These are phyloP conservation scores for Stephanodiscus triporus DNA, from an alignment of 108 stramenopile species.

Conservation along the genomic window DNA sequence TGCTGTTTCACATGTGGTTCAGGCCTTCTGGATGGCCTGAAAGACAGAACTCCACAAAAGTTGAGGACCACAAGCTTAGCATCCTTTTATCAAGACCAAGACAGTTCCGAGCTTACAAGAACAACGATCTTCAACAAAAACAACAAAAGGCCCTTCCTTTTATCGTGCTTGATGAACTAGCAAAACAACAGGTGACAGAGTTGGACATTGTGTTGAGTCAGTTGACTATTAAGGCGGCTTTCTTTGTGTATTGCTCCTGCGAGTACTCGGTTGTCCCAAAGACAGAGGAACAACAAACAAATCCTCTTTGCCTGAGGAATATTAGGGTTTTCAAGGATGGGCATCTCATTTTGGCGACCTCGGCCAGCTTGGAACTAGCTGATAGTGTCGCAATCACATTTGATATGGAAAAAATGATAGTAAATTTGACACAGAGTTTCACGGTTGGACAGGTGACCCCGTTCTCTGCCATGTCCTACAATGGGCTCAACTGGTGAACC, in stretches of 20 bases:
- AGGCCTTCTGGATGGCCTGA: too few species aligned
- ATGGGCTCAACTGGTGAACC: conserved; percentile 9
- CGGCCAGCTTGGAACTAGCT: conserved; percentile 7
- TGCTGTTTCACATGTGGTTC: too few species aligned
- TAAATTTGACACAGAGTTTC: conserved; percentile 11
- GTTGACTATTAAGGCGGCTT: conserved; percentile 5
- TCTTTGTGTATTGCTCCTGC: conserved; percentile 23
- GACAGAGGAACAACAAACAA: not conserved
- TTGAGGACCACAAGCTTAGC: too few species aligned
- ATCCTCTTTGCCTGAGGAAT: too few species aligned
- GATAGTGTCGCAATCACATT: conserved; percentile 34
- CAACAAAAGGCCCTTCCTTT: too few species aligned
- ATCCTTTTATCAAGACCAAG: too few species aligned
- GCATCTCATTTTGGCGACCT: not conserved
- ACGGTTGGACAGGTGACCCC: conserved; percentile 10
- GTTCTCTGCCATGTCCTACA: conserved; percentile 18
- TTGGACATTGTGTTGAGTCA: not conserved
- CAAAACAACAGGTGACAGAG: conserved; percentile 9
- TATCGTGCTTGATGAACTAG: not conserved
- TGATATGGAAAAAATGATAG: conserved; percentile 25
- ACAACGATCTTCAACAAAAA: too few species aligned
- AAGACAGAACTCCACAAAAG: too few species aligned
- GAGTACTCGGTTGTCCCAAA: conserved; percentile 31
- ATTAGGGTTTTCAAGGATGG: conserved; percentile 10
- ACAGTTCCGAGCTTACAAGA: too few species aligned